Conservation (phyloP, 768 basidiomycete species). For the Tricholoma furcatifolium region DNA sequence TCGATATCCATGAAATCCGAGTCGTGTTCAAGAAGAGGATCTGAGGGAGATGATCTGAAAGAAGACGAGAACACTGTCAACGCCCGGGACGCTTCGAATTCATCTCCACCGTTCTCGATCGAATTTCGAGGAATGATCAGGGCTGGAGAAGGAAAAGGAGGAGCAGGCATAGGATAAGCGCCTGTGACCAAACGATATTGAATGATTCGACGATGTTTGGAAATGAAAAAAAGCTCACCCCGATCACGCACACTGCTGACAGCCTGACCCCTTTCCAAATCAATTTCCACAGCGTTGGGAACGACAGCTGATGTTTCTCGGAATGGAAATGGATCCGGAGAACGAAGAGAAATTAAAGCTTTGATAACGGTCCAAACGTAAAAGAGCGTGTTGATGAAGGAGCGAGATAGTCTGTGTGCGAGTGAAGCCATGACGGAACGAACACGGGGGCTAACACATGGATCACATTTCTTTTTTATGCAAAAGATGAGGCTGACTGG, state of each 20-base stretch:
- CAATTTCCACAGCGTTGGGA: slow-evolving; percentile 6
- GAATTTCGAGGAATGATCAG: not conserved
- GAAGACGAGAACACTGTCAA: not conserved
- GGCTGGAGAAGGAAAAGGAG: not conserved
- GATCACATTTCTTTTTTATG: slow-evolving; percentile 4
- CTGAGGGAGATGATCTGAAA: not conserved
- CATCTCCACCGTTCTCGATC: not conserved
- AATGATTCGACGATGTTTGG: not conserved
- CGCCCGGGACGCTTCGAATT: not conserved
- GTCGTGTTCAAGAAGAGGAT: not conserved
- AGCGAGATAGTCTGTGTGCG: slow-evolving; percentile 13
- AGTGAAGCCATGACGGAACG: slow-evolving; percentile 14
- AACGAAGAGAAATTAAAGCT: slow-evolving; percentile 16
- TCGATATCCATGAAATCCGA: not conserved
- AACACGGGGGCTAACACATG: not conserved
- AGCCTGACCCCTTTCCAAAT: slow-evolving; percentile 13
- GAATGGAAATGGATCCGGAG: slow-evolving; percentile 10
- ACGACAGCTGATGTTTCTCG: slow-evolving; percentile 14
- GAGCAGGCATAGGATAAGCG: slow-evolving; percentile 1
- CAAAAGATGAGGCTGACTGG: slow-evolving; percentile 8
- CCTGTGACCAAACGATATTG: not conserved
- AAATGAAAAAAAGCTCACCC: not conserved
- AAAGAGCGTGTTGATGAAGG: slow-evolving; percentile 19
- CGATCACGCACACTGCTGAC: not conserved
- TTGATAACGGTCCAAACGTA: slow-evolving; percentile 19